These are phyloP conservation scores for Zychaea mexicana DNA, from an alignment of 371 early-diverging fungal species.

Conservation along the genomic window DNA sequence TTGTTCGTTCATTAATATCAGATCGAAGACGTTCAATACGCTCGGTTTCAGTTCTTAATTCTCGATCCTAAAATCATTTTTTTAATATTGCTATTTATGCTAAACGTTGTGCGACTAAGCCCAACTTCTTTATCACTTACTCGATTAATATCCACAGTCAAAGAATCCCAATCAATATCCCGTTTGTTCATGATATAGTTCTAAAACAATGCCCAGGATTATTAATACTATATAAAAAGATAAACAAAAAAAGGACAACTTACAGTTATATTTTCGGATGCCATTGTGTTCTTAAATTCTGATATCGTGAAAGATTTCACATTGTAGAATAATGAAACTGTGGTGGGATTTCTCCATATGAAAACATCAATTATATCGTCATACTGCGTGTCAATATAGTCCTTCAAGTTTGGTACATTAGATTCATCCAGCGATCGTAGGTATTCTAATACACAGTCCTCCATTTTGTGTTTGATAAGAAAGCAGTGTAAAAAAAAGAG, in stretches of 20 bases:
- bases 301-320: background rate
- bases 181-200: background rate
- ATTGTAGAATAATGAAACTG: background rate
- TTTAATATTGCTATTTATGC: too few relatives aligned
- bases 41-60: too few relatives aligned
- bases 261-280: background rate
- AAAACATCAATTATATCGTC: background rate
- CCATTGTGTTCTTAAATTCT: background rate
- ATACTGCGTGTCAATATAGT: background rate
- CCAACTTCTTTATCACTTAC: background rate
- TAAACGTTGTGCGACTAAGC: too few relatives aligned
- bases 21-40: background rate
- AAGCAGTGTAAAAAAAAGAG: background rate
- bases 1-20: background rate
- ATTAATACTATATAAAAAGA: background rate
- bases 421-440: background rate
- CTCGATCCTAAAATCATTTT: too few relatives aligned
- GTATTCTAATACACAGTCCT: background rate
- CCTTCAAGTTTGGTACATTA: background rate
- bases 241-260: background rate
- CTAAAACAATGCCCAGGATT: background rate
- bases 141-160: background rate
- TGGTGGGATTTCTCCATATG: background rate
- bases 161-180: background rate
- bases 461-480: background rate